Percentiles rank a stretch among this genome's conserved stretches.
Conservation (phyloP, 306 rosid genomes). For the Cucurbita argyrosperma region DNA sequence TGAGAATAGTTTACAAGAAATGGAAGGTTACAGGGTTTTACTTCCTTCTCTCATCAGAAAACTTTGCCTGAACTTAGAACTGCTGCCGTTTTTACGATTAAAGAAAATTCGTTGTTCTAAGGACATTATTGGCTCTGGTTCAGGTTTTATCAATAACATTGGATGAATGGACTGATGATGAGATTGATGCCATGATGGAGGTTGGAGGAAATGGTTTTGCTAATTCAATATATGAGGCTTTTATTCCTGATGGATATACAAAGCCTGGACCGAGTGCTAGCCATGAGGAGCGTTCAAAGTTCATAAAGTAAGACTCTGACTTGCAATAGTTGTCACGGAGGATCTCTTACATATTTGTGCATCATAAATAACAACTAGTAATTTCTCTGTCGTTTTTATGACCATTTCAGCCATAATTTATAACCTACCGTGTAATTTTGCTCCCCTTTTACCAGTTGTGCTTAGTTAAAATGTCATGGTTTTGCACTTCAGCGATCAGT, state of each 20-base stretch:
- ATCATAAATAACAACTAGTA: not conserved
- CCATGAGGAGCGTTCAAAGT: constrained; percentile 56
- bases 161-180: constrained; percentile 96
- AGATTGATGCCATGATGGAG: constrained; percentile 79
- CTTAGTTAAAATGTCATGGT: not conserved
- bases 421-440: not conserved
- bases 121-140: not conserved
- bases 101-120: not conserved
- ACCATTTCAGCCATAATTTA: not conserved
- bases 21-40: not conserved
- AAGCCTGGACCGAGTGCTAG: constrained; percentile 71
- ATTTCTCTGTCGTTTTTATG: not conserved
- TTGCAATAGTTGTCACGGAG: not conserved
- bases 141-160: constrained; percentile 83
- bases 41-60: not conserved
- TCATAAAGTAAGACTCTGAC: constrained; percentile 46
- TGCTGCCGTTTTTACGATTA: not conserved
- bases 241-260: constrained; percentile 59
- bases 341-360: not conserved
- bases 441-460: not conserved
- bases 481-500: not conserved
- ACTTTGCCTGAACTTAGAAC: not conserved
- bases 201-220: constrained; percentile 94
- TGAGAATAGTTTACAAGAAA: not conserved
- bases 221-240: constrained; percentile 87